These are phyloP conservation scores for Petunia hybrid DNA, from an alignment of 305 asterid species.

Conservation along the genomic window DNA sequence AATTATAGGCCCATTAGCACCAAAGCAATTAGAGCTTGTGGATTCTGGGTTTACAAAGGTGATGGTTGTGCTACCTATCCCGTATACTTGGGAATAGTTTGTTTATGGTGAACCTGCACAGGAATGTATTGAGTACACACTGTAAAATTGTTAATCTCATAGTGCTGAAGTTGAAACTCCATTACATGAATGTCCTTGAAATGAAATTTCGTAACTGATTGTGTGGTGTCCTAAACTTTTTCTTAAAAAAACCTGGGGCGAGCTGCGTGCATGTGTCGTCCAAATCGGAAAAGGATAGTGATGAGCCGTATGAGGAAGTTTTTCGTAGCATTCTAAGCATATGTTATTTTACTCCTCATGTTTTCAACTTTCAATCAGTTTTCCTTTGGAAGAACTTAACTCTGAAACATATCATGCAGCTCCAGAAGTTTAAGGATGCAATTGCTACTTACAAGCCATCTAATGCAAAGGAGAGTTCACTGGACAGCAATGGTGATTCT, in stretches of 20 bases:
- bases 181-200: background rate
- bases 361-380: constrained; percentile 7
- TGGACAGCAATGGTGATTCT: constrained; percentile 35
- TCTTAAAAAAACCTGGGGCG: background rate
- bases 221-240: background rate
- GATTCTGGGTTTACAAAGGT: background rate
- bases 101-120: background rate
- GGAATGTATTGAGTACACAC: background rate
- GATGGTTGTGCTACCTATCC: background rate
- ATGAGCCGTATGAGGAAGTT: background rate
- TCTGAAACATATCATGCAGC: constrained; percentile 47
- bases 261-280: no score
- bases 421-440: constrained; percentile 64
- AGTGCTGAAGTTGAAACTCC: background rate
- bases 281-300: no score
- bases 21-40: background rate
- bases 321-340: background rate
- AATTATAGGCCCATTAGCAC: background rate
- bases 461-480: constrained; percentile 30
- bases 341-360: background rate
- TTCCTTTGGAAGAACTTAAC: constrained; percentile 18
- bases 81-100: constrained; percentile 13
- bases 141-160: background rate
- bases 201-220: constrained; percentile 21
- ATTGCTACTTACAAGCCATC: constrained; percentile 40